Evolutionary conservation across 768 basidiomycete genomes (phyloP).

Genomic region (Lentinula lateritia): DNA sequence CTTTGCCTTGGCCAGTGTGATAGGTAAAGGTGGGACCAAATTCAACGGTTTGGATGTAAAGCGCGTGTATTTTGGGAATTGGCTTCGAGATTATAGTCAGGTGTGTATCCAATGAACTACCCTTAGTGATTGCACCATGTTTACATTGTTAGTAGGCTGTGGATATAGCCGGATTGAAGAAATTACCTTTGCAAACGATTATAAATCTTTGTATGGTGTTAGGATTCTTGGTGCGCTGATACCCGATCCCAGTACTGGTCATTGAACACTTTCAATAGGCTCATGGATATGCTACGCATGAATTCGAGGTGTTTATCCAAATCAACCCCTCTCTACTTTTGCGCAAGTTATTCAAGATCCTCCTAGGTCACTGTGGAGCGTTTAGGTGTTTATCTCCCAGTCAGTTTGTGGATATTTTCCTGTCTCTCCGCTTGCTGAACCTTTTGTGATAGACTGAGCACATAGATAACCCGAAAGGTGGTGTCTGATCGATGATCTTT

Average conservation of each 20-base stretch:
- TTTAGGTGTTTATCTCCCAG: slow-evolving; percentile 81
- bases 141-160: slow-evolving; percentile 49
- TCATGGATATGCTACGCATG: slow-evolving; percentile 74
- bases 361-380: slow-evolving; percentile 63
- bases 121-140: background rate
- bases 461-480: slow-evolving; percentile 84
- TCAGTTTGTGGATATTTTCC: slow-evolving; percentile 23
- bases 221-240: slow-evolving; percentile 68
- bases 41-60: slow-evolving; percentile 81
- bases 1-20: slow-evolving; percentile 52
- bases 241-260: background rate
- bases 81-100: slow-evolving; percentile 87
- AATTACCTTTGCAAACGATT: slow-evolving; percentile 71
- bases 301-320: slow-evolving; percentile 50
- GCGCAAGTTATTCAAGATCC: background rate
- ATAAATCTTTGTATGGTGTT: slow-evolving; percentile 86
- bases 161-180: slow-evolving; percentile 76
- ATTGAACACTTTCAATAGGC: slow-evolving; percentile 34
- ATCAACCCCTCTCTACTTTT: too few species aligned
- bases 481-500: background rate
- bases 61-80: slow-evolving; percentile 45
- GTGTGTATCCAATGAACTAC: slow-evolving; percentile 21
- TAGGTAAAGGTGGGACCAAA: slow-evolving; percentile 57
- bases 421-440: background rate
- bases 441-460: slow-evolving; percentile 56